Percentiles rank a stretch among this genome's conserved stretches.
Evolutionary conservation across 2,329 filamentous ascomycete species (phyloP).

Genomic region (Botrytis deweyae): DNA sequence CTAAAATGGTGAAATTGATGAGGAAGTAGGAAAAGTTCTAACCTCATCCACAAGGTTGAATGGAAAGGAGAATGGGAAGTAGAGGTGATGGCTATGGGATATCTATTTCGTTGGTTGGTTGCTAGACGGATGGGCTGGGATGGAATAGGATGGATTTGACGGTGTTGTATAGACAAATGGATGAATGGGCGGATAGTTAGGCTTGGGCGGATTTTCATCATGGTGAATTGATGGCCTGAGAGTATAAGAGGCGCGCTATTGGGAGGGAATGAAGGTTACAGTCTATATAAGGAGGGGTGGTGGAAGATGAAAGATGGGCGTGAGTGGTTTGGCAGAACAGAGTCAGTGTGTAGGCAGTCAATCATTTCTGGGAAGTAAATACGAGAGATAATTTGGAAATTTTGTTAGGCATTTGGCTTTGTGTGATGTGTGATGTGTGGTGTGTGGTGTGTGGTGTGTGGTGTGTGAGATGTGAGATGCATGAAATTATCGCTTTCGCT

Average conservation of each 20-base stretch:
- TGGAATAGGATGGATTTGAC: slow-evolving; percentile 14
- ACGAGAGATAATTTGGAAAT: slow-evolving; percentile 22
- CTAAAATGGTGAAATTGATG: slow-evolving; percentile 14
- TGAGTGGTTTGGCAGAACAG: not conserved
- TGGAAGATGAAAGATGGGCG: not conserved
- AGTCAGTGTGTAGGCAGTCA: slow-evolving; percentile 12
- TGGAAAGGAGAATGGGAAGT: slow-evolving; percentile 12
- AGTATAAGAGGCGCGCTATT: not conserved
- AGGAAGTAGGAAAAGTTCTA: not conserved
- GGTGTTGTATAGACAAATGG: slow-evolving; percentile 19
- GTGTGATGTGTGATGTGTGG: not conserved
- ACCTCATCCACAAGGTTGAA: not conserved
- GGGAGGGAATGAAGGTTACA: slow-evolving; percentile 14
- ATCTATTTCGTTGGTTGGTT: slow-evolving; percentile 26
- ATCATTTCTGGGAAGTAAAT: slow-evolving; percentile 21
- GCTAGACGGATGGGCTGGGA: slow-evolving; percentile 27
- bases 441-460: not conserved
- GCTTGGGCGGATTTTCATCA: not conserved
- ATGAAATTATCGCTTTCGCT: not conserved
- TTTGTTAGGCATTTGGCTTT: not conserved
- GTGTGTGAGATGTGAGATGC: not conserved
- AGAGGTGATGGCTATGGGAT: slow-evolving; percentile 24
- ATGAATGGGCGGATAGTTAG: not conserved
- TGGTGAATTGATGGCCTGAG: not conserved
- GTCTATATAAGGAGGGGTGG: slow-evolving; percentile 1